Conservation (phyloP, 208 protist species). For the Strigomonas culicis region DNA sequence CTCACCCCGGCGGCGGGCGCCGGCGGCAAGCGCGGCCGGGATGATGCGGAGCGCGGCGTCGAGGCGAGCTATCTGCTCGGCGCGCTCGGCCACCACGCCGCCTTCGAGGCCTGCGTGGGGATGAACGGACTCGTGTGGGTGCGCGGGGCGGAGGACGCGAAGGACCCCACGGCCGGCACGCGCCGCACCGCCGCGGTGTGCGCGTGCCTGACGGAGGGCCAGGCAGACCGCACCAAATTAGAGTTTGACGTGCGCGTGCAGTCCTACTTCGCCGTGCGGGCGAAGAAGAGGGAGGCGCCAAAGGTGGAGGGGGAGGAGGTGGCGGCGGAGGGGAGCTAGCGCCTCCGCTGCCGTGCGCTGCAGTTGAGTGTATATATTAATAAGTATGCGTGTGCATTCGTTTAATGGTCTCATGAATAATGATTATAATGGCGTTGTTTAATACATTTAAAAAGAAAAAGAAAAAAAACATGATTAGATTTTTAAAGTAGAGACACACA, state of each 20-base stretch:
- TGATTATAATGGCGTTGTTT: too few species aligned
- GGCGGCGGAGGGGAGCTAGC: not conserved
- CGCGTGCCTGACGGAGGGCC: constrained; percentile 69
- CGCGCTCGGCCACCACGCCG: constrained; percentile 47
- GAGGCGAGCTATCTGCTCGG: constrained; percentile 37
- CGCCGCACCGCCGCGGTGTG: constrained; percentile 70
- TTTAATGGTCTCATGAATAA: not conserved
- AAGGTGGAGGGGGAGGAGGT: not conserved
- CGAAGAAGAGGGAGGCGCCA: not conserved
- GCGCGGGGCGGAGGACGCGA: constrained; percentile 37
- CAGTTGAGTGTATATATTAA: not conserved
- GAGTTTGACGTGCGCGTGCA: constrained; percentile 75
- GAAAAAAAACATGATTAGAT: not conserved
- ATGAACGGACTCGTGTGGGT: constrained; percentile 85
- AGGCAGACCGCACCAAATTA: constrained; percentile 51
- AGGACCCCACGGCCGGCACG: constrained; percentile 35
- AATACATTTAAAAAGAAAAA: not conserved
- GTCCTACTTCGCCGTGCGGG: constrained; percentile 45
- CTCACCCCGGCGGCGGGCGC: constrained; percentile 20
- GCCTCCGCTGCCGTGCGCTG: not conserved
- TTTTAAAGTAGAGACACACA: not conserved
- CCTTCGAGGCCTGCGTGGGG: constrained; percentile 76
- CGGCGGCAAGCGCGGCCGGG: constrained; percentile 13
- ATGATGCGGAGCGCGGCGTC: not conserved
- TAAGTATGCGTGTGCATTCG: not conserved